phyloP scores from a whole-genome alignment of 257 asterid species.

The Gentiana straminea region DNA sequence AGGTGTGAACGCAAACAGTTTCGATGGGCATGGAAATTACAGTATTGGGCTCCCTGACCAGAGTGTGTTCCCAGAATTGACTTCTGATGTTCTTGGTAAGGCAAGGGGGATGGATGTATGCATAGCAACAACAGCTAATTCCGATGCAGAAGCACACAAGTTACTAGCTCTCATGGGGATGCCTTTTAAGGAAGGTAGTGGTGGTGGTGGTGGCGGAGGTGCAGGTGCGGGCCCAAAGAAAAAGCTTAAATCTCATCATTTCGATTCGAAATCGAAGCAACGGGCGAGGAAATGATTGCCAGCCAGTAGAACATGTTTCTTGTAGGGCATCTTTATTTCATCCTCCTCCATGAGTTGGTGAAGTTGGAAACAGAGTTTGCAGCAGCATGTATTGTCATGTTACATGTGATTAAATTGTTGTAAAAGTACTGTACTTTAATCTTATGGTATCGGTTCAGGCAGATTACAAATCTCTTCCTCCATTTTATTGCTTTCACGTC shows the following conservation, averaged over 20 bases:
- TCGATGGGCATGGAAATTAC: conserved; percentile 91
- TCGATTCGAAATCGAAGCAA: conserved; percentile 67
- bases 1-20: conserved; percentile 83
- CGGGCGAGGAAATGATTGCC: conserved; percentile 29
- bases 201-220: conserved; percentile 9
- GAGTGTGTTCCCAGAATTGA: conserved; percentile 84
- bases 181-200: conserved; percentile 76
- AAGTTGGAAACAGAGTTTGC: too few relatives aligned
- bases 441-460: too few relatives aligned
- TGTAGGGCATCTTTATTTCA: too few relatives aligned
- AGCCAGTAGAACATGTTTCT: too few relatives aligned
- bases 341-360: too few relatives aligned
- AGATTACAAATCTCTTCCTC: too few relatives aligned
- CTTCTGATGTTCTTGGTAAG: conserved; percentile 65
- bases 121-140: conserved; percentile 69
- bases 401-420: too few relatives aligned
- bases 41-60: conserved; percentile 87
- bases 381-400: too few relatives aligned
- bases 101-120: conserved; percentile 97
- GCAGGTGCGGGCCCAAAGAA: conserved; percentile 43
- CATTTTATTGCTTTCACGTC: too few relatives aligned
- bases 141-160: conserved; percentile 72
- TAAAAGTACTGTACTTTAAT: too few relatives aligned
- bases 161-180: conserved; percentile 88
- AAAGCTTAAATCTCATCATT: conserved; percentile 88